Evolutionary conservation across 1,139 yeast species (phyloP), one percentile per base, ranked within the genome.

Genomic region (Geotrichum histeridarum): DNA sequence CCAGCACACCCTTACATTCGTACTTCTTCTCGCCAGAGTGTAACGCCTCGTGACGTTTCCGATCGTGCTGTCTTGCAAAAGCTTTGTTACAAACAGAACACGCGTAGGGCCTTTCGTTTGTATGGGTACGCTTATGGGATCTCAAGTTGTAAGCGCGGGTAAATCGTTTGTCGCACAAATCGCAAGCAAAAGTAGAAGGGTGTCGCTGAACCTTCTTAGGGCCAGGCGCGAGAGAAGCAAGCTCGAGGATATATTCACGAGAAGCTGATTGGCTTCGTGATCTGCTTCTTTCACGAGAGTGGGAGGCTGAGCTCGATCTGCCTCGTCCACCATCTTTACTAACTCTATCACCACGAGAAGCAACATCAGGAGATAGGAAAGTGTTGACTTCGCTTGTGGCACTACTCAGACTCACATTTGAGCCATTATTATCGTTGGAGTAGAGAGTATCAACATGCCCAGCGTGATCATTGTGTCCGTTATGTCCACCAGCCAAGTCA

Each of bases 61-160:
- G 75, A 70, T 93, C 99, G 66, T 93, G 98, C 66, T 90, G 96
- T 56, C 99, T 75, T 0, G 98, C 97, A 77, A 93, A 93, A 2
- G 96, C 93, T 70, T 90, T 89, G 8, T 94, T 94, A 71, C 99
- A 93, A 7, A 85, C 80, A 14, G 81, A 77, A 72, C 99, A 93
- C 27, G 82, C 78, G 67, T 83, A 93, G 3, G 99, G 99, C 57
- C 95, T 76, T 67, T 93, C 98, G 67, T 90, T 91, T 0, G 97
- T 91, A 68, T 93, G 99, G 0, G 98, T 91, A 56, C 96, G 75
- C 64, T 87, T 73, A 72, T 93, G 99, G 0, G 96, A 88, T 63
- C 93, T 86, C 63, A 93, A 74, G 67, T 93, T 93, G 70, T 93
- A 93, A 0, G 96, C 96, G 56, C 98, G 74, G 1, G 98, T 90